A percentile compares a stretch with the other conserved stretches of the same genome.
These are phyloP conservation scores for Takakia lepidozioides DNA, from an alignment of 225 moss, liverwort and hornwort species.

Conservation along the genomic window DNA sequence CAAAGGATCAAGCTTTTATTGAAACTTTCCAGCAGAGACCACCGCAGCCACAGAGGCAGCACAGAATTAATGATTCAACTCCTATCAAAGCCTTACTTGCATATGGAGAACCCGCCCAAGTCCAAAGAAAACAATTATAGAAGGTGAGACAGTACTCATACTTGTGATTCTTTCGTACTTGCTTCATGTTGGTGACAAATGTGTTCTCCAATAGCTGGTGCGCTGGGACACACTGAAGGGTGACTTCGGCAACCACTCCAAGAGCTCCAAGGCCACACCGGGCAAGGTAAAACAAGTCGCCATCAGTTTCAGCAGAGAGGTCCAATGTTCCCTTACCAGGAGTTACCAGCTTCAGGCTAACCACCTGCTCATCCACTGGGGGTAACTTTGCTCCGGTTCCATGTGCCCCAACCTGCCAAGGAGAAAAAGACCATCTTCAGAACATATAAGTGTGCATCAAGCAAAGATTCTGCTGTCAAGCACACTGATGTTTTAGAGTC, in stretches of 20 bases:
- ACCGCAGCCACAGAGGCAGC: too few species aligned
- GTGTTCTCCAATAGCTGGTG: conserved; percentile 80
- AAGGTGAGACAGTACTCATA: conserved; percentile 20
- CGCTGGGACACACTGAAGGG: conserved; percentile 79
- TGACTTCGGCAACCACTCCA: conserved; percentile 95
- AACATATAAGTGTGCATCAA: too few species aligned
- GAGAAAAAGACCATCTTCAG: too few species aligned
- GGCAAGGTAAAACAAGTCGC: conserved; percentile 77
- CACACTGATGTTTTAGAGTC: too few species aligned
- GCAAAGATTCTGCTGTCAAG: too few species aligned
- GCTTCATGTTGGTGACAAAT: conserved; percentile 69
- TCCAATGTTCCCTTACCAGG: conserved; percentile 78
- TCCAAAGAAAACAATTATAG: neutral
- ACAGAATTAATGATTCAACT: too few species aligned
- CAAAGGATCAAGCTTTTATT: too few species aligned
- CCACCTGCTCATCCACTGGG: conserved; percentile 91
- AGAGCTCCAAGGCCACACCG: conserved; percentile 89
- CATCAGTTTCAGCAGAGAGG: conserved; percentile 54
- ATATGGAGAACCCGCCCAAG: too few species aligned
- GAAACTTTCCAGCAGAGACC: too few species aligned
- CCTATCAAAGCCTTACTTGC: too few species aligned
- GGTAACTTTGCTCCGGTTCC: conserved; percentile 87
- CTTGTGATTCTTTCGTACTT: conserved; percentile 85
- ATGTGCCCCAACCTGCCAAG: conserved; percentile 87
- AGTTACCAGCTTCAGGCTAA: conserved; percentile 89